A percentile compares a stretch with the other conserved stretches of the same genome.
These are phyloP conservation scores for Coemansia guatemalensis DNA, from an alignment of 192 early-diverging fungal species.

Conservation along the genomic window DNA sequence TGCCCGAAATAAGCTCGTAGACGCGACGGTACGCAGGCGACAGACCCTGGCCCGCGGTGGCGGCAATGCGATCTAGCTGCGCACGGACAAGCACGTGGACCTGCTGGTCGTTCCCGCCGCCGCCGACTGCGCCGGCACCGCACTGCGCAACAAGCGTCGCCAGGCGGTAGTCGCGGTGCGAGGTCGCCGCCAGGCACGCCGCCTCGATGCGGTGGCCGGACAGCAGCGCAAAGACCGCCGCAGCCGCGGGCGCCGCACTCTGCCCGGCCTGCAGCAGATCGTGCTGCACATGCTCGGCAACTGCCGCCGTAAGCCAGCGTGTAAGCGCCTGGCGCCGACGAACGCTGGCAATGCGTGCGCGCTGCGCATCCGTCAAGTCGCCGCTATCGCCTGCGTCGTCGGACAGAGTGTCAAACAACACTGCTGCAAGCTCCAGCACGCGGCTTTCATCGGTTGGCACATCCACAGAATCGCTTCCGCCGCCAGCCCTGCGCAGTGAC, in stretches of 20 bases:
- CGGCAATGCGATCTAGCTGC: constrained; percentile 23
- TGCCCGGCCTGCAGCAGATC: constrained; percentile 34
- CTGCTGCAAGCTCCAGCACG: constrained; percentile 35
- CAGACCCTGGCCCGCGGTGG: constrained; percentile 2
- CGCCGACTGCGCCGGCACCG: constrained; percentile 53
- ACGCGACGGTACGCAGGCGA: constrained; percentile 52
- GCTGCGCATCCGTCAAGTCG: constrained; percentile 1
- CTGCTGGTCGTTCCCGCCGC: constrained; percentile 52
- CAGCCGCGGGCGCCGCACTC: constrained; percentile 26
- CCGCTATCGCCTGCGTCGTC: neutral
- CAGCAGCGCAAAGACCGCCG: constrained; percentile 58
- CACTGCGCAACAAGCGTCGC: constrained; percentile 76
- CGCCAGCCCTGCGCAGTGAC: neutral
- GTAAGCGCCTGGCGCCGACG: constrained; percentile 60
- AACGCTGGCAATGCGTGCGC: constrained; percentile 29
- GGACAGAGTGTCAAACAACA: constrained; percentile 29
- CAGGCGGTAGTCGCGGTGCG: constrained; percentile 65
- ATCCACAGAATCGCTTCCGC: neutral
- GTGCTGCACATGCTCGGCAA: constrained; percentile 48
- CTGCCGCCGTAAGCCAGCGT: constrained; percentile 64
- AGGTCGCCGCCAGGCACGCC: constrained; percentile 66
- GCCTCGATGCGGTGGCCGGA: constrained; percentile 60
- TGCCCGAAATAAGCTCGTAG: constrained; percentile 60
- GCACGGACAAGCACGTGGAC: constrained; percentile 33
- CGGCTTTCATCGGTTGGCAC: constrained; percentile 12